A percentile compares a stretch with the other conserved stretches of the same genome.
phyloP scores from a whole-genome alignment of 495 filamentous ascomycete species.

The Rostrohypoxylon terebratum region DNA sequence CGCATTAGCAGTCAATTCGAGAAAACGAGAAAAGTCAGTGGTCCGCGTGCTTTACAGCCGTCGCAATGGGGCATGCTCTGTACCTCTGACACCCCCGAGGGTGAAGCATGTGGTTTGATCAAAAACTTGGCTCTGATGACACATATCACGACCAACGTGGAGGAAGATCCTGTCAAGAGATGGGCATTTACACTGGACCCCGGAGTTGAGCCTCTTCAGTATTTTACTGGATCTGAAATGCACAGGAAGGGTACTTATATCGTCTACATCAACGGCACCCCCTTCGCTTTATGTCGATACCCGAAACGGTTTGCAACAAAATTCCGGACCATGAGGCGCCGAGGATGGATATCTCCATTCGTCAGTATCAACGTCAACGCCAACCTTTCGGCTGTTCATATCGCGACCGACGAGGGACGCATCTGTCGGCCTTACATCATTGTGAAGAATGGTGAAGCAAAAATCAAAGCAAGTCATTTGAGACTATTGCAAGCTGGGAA shows the following conservation, averaged over 20 bases:
- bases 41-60: constrained; percentile 93
- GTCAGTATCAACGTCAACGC: constrained; percentile 95
- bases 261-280: constrained; percentile 95
- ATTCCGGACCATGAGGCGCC: constrained; percentile 86
- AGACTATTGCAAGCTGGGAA: constrained; percentile 80
- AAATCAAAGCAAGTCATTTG: constrained; percentile 79
- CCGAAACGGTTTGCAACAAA: constrained; percentile 85
- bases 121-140: constrained; percentile 99
- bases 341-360: constrained; percentile 91
- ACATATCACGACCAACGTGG: constrained; percentile 95
- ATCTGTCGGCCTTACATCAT: constrained; percentile 96
- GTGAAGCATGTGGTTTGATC: constrained; percentile 96
- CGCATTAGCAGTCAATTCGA: constrained; percentile 98
- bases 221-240: constrained; percentile 81
- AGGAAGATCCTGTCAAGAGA: constrained; percentile 86
- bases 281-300: constrained; percentile 81
- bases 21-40: constrained; percentile 95
- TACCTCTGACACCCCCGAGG: constrained; percentile 96
- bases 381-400: constrained; percentile 89
- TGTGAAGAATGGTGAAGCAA: constrained; percentile 85
- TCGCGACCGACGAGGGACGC: constrained; percentile 95
- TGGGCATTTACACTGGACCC: constrained; percentile 83
- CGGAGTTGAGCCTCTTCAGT: constrained; percentile 65
- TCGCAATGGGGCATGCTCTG: constrained; percentile 99
- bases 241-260: constrained; percentile 86